These are phyloP conservation scores for Aegilops tauschii DNA, from an alignment of 176 grass and related monocot genomes.

Conservation along the genomic window DNA sequence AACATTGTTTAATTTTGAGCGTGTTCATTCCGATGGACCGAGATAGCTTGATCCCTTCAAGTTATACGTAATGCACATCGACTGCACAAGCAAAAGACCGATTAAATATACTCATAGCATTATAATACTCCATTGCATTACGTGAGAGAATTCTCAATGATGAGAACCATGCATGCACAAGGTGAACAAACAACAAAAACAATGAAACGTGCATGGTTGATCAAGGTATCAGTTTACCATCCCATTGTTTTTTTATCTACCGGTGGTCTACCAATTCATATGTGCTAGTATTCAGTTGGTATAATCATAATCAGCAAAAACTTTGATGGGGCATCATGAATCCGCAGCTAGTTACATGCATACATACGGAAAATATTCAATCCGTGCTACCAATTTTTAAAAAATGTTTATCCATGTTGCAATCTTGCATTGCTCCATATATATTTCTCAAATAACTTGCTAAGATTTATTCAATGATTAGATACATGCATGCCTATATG, in stretches of 20 bases:
- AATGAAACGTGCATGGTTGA: not conserved
- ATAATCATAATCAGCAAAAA: not conserved
- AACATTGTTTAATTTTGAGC: not conserved
- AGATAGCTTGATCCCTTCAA: not conserved
- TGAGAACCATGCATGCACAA: not conserved
- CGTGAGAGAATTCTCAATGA: conserved; percentile 3
- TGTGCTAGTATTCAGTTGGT: not conserved
- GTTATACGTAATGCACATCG: conserved; percentile 8
- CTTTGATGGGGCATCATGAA: not conserved
- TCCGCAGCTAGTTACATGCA: not conserved
- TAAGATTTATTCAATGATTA: no score
- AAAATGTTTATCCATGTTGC: not conserved
- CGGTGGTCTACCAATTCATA: not conserved
- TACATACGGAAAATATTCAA: no score
- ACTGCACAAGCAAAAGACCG: conserved; percentile 13
- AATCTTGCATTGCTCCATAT: not conserved
- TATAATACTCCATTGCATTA: not conserved
- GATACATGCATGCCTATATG: no score
- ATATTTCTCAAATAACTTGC: not conserved
- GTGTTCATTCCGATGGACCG: not conserved
- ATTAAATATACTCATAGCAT: not conserved
- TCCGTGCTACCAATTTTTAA: no score
- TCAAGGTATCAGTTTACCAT: not conserved
- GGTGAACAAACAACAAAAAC: not conserved
- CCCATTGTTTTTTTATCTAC: not conserved